phyloP scores from a whole-genome alignment of 768 basidiomycete species.

The Dentipellis fragilis region DNA sequence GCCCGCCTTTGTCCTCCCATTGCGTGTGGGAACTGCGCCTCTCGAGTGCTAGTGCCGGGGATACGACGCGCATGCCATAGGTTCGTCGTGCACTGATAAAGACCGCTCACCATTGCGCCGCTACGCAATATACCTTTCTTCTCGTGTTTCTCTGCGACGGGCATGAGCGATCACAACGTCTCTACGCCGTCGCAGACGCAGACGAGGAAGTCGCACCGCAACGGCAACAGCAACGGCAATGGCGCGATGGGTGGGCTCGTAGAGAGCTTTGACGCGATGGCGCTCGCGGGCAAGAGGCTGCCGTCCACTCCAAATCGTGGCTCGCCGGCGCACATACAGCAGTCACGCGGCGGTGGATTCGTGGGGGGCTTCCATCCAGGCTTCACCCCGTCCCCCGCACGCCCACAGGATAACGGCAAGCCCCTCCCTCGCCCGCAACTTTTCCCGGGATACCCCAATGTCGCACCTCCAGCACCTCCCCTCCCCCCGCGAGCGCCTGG shows the following conservation, averaged over 20 bases:
- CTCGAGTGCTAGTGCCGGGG: too few species aligned
- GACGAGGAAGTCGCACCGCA: too few species aligned
- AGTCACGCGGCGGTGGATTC: too few species aligned
- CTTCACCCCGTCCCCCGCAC: conserved; percentile 6
- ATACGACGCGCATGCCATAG: too few species aligned
- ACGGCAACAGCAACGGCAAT: too few species aligned
- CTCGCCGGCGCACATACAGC: conserved; percentile 1
- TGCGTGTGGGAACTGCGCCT: too few species aligned
- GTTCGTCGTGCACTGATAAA: background rate
- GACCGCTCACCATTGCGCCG: background rate
- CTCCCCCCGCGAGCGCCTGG: conserved; percentile 15
- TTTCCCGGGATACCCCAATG: conserved; percentile 18
- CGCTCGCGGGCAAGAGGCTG: conserved; percentile 17
- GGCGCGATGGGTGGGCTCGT: conserved; percentile 20
- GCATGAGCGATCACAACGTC: background rate
- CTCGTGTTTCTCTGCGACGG: background rate
- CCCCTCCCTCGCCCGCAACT: conserved; percentile 6
- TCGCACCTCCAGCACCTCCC: too few species aligned
- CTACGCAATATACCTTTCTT: background rate
- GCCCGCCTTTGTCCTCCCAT: too few species aligned
- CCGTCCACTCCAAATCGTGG: too few species aligned
- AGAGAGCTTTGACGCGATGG: conserved; percentile 23
- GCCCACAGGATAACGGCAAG: background rate
- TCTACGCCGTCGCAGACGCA: conserved; percentile 3
- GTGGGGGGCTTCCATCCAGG: conserved; percentile 38